These are phyloP conservation scores for Auricularia sp. DNA, from an alignment of 768 basidiomycete species.

Conservation along the genomic window DNA sequence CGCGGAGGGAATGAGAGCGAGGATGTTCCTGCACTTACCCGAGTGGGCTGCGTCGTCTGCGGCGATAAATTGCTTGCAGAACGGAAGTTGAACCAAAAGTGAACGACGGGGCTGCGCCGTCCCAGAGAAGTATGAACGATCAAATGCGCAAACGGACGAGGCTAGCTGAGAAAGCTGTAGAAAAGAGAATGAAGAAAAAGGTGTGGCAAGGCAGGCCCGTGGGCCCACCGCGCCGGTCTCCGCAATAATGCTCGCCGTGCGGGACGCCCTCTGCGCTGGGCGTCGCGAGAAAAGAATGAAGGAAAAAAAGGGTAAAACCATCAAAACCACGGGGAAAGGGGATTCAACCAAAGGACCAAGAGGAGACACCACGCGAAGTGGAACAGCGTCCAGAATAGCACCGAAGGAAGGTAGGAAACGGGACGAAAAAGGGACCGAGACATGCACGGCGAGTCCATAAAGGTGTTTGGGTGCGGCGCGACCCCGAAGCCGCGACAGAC, in stretches of 20 bases:
- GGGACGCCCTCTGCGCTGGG: slow-evolving; percentile 1
- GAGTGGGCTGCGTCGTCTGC: too few species aligned
- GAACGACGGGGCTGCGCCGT: too few species aligned
- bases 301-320: background rate
- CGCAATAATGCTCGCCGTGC: background rate
- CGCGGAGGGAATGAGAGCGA: too few species aligned
- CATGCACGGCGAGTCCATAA: background rate
- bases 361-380: background rate
- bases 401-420: background rate
- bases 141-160: too few species aligned
- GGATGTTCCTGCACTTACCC: too few species aligned
- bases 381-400: background rate
- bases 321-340: background rate
- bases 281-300: background rate
- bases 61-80: too few species aligned
- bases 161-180: too few species aligned
- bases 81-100: too few species aligned
- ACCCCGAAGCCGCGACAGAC: background rate
- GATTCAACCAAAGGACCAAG: background rate
- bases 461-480: background rate
- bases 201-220: background rate
- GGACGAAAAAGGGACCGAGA: background rate
- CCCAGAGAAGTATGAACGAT: too few species aligned
- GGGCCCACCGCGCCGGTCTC: background rate
- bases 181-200: background rate